Base-by-base conservation (phyloP, 2,329 filamentous ascomycete species). In the Fonsecaea multimorphosa region DNA sequence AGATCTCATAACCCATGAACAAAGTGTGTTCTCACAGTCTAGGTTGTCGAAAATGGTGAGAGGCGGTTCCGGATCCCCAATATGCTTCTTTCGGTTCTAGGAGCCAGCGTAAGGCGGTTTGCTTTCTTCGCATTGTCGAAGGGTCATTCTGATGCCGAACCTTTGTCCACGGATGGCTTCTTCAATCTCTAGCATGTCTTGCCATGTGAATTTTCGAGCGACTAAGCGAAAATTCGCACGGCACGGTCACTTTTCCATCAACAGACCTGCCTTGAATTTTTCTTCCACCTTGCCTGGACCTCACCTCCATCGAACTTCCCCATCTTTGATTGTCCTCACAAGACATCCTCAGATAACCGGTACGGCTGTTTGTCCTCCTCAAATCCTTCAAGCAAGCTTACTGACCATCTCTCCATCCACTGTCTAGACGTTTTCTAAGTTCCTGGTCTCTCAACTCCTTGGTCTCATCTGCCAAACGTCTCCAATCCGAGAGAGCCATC, bases 251-350 rank as follows among this genome's bases (percentile, higher is more conserved):
- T 2, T 53, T n/a, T 16, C 34, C 22, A 27, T 52, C 46, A n/a
- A 53, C 8, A 52, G 22, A 9, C 40, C 12, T 52, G 29, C 24
- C 3, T 14, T 32, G 8, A 4, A 36, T 38, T n/a, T 22, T 29
- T 29, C 22, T 16, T 60, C 31, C 29, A n/a, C 22, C 46, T 60
- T 44, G 16, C n/a, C 44, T 24, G 9, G 27, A 52, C 31, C 29
- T 60, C 58, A 60, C 44, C 58, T 24, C 34, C 58, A 27, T 52
- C 46, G n/a, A 53, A 44, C 16, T 12, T 44, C 38, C 38, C 19
- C 56, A 49, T 19, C 56, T 19, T 27, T 19, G 24, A 49, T 49
- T 9, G 3, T 7, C n/a, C 56, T 44, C 38, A 46, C 19, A 16
- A 60, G 16, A 52, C 8, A 44, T 22, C 49, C 38, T 24, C 34